These are phyloP conservation scores for Zygosaccharomyces kombuchaensis DNA, from an alignment of 805 yeast species.

Conservation along the genomic window DNA sequence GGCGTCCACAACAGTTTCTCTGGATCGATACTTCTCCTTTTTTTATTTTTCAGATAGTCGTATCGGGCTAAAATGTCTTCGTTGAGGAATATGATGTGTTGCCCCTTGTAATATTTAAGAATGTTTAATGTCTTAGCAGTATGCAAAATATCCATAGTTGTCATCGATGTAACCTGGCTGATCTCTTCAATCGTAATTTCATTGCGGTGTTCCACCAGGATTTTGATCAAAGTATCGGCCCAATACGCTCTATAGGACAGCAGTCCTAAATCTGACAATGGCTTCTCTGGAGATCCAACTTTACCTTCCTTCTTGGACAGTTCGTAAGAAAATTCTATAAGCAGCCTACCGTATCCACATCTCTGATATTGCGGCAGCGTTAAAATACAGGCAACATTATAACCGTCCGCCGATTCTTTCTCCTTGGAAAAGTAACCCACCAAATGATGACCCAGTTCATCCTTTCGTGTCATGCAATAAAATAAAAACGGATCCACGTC, in stretches of 20 bases:
- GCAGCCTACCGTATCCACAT: constrained; percentile 85
- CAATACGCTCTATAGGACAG: constrained; percentile 92
- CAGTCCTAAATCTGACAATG: constrained; percentile 89
- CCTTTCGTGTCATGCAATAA: constrained; percentile 90
- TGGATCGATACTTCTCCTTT: constrained; percentile 73
- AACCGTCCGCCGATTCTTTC: constrained; percentile 91
- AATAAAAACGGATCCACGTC: constrained; percentile 97
- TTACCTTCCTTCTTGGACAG: constrained; percentile 83
- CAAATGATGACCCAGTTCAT: constrained; percentile 87
- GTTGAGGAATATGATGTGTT: constrained; percentile 82
- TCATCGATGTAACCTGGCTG: constrained; percentile 83
- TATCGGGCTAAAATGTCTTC: constrained; percentile 76
- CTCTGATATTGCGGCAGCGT: constrained; percentile 96
- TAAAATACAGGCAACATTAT: constrained; percentile 94
- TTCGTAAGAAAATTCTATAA: constrained; percentile 92
- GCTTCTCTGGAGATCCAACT: constrained; percentile 96
- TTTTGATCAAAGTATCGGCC: constrained; percentile 81
- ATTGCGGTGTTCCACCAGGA: constrained; percentile 59
- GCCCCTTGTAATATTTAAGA: constrained; percentile 90
- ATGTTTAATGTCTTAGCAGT: constrained; percentile 89
- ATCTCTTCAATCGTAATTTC: constrained; percentile 88
- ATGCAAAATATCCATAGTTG: constrained; percentile 91
- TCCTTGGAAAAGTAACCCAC: constrained; percentile 97
- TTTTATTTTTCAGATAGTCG: constrained; percentile 64
- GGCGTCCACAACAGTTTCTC: constrained; percentile 82